Base-by-base conservation (phyloP, 345 rosid species). In the Lumnitzera racemosa region DNA sequence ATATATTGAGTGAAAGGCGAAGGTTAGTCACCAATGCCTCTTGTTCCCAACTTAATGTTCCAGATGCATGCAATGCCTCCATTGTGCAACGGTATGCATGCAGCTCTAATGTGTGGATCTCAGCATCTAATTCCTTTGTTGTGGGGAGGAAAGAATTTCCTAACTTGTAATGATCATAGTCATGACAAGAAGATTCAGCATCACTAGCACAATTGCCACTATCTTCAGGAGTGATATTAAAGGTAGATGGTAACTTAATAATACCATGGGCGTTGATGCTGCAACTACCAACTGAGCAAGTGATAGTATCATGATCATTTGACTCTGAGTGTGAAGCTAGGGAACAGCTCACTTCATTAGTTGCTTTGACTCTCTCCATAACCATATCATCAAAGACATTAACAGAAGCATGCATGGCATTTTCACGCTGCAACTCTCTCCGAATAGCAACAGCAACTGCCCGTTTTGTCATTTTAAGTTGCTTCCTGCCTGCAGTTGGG, bases 41-140 rank as follows among this genome's bases (percentile, higher is more conserved):
- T 72, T 81, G 83, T 63, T 90, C 91, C 97, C 95, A 87, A 69
- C 70, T 82, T 47, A 89, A 54, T 15, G 95, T 78, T 15, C 96
- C 94, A 0, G 83, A 86, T 46, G 87, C 88, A 68, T 76, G 76
- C 67, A 87, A 65, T 29, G 80, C 85, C 72, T 63, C 75, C 54
- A 87, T 56, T 1, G 81, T 81, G 59, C 56, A 65, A 16, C 78
- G 76, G 64, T 81, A 86, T 24, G 89, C 84, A 60, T 72, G 84
- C 63, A 84, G 74, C 67, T 86, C 96, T 52, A 80, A 63, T 63
- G 77, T 81, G 78, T 83, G 89, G 46, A 78, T 72, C 54, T 77
- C 84, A 51, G 65, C 79, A 55, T 70, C 83, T 70, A 72, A 65
- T 58, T 76, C 76, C 55, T 70, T 73, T 62, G 60, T 72, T 13